Percentiles rank a stretch among this genome's conserved stretches.
Evolutionary conservation across 805 yeast genomes (phyloP).

Genomic region (Nakazawaea ernobii): DNA sequence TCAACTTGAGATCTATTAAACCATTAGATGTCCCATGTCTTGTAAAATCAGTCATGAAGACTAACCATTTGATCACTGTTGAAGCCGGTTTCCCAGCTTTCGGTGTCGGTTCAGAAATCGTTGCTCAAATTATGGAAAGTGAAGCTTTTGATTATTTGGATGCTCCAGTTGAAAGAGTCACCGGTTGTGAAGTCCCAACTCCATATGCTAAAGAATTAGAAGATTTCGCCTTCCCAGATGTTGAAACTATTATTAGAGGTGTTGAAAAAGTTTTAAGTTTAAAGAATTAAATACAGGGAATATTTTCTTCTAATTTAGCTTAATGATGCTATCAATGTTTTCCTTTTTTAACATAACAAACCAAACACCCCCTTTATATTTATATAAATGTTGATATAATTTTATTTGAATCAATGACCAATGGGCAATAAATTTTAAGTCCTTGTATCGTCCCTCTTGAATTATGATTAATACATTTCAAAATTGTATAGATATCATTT

Average conservation of each 20-base stretch:
- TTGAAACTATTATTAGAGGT: constrained; percentile 84
- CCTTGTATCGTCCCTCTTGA: no score
- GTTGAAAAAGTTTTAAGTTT: constrained; percentile 72
- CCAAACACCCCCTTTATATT: no score
- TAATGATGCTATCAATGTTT: neutral
- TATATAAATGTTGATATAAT: no score
- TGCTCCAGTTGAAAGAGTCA: constrained; percentile 97
- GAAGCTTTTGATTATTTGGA: constrained; percentile 98
- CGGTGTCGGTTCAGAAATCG: constrained; percentile 97
- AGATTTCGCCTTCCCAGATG: constrained; percentile 98
- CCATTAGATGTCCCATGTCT: constrained; percentile 91
- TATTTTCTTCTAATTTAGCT: no score
- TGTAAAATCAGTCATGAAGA: constrained; percentile 86
- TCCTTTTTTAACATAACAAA: no score
- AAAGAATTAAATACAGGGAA: constrained; percentile 12
- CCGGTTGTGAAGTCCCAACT: constrained; percentile 99
- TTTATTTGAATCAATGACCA: no score
- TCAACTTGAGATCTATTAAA: constrained; percentile 94
- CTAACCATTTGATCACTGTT: constrained; percentile 92
- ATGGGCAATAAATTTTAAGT: no score
- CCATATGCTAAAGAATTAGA: constrained; percentile 96
- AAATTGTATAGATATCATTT: no score
- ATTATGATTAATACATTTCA: no score
- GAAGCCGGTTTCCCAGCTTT: constrained; percentile 98
- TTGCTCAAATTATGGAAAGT: constrained; percentile 97